Base-by-base conservation (phyloP, 805 yeast genomes). In the Ogataea minuta region DNA sequence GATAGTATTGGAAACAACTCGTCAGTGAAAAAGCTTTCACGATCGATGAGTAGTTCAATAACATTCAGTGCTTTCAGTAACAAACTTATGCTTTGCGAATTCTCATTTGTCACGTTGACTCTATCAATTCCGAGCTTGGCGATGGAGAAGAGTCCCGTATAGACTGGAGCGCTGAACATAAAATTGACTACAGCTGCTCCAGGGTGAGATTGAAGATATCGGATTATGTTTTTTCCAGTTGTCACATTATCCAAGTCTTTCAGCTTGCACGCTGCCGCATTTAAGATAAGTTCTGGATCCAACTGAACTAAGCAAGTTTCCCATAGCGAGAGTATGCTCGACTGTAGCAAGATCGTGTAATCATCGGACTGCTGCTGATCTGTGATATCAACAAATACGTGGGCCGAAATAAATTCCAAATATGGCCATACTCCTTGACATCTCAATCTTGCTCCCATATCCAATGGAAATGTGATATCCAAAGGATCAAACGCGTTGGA, bases 371-470 rank as follows among this genome's bases (percentile, higher is more conserved):
- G 55, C 20, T 56, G 56, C 4, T 76, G 57, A 7, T 68, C 60
- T 2, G 63, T 54, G 2, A 85, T 65, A 17, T 76, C 73, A 6
- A 72, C 74, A 48, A 89, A 77, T 0, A 89, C 76, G 29, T 83
- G 84, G 9, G 72, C 63, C n/a, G 84, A 54, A 10, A 89, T 57
- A 50, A 77, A 88, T 37, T 87, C 91, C 38, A 85, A 58, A 52
- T 90, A 91, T 3, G 93, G 88, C 77, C 89, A 77, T 5, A 88
- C 61, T 2, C 96, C 95, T 23, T 70, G 71, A 23, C 66, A 74
- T 50, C 95, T 71, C 46, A 79, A 74, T 0, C 68, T 66, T 2
- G 57, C 56, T 0, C 96, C 96, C 19, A 88, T 57, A 36, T 72
- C 76, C 6, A 66, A 50, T 1, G 95, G 95, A 51, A 70, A 84